These are phyloP conservation scores for Quercus berberidifolia DNA, from an alignment of 306 rosid genomes.

Conservation along the genomic window DNA sequence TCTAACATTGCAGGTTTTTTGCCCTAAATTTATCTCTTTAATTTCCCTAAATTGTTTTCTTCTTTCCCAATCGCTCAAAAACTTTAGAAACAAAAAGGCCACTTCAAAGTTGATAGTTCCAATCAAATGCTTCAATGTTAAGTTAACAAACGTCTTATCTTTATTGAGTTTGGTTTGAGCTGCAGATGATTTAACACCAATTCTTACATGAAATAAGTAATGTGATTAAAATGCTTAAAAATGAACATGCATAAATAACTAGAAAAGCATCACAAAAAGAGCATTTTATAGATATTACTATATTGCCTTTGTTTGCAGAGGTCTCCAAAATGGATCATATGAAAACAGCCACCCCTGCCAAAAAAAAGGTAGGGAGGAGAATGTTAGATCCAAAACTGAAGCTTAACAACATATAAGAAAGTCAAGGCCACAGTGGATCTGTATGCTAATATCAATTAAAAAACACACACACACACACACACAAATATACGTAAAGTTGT, in stretches of 20 bases:
- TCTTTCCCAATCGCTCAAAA: not conserved
- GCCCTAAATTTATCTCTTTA: not conserved
- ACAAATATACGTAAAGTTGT: not conserved
- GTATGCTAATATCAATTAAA: not conserved
- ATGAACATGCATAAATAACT: not conserved
- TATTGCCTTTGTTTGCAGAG: constrained; percentile 88
- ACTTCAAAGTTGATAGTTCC: not conserved
- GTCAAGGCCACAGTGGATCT: not conserved
- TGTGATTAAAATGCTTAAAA: not conserved
- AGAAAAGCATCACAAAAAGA: constrained; percentile 5
- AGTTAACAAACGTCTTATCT: not conserved
- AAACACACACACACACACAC: not conserved
- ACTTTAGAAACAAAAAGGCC: not conserved
- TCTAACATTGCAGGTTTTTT: not conserved
- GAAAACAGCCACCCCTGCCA: constrained; percentile 86
- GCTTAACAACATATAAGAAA: not conserved
- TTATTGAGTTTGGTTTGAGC: not conserved
- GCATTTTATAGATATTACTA: constrained; percentile 31
- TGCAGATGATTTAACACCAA: not conserved
- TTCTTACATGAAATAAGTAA: not conserved
- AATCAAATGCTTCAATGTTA: not conserved
- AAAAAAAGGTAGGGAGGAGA: constrained; percentile 5
- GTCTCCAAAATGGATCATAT: constrained; percentile 93
- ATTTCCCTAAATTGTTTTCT: not conserved
- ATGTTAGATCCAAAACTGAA: not conserved